phyloP scores from a whole-genome alignment of 495 filamentous ascomycete genomes.

The Hypoxylon crocopeplum region DNA sequence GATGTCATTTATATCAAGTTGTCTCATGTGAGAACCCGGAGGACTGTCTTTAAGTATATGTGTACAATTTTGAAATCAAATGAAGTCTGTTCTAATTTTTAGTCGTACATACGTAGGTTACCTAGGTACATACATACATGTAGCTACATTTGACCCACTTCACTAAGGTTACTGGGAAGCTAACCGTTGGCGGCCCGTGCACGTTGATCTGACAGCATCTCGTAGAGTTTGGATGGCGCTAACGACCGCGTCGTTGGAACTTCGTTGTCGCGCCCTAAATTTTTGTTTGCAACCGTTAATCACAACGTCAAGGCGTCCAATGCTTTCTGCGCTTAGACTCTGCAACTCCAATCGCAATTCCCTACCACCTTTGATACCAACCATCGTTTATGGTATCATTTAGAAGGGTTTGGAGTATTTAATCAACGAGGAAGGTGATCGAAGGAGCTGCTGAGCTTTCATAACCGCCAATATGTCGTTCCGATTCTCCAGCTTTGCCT shows the following conservation, averaged over 20 bases:
- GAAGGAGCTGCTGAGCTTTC: constrained; percentile 21
- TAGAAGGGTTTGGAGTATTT: constrained; percentile 21
- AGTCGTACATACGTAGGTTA: neutral
- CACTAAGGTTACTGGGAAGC: neutral
- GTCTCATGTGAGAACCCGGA: constrained; percentile 29
- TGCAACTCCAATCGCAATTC: no score
- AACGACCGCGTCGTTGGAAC: constrained; percentile 31
- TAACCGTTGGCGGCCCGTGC: constrained; percentile 5
- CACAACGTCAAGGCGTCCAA: no score
- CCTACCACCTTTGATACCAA: neutral
- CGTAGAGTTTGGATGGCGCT: constrained; percentile 21
- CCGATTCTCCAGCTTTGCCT: constrained; percentile 41
- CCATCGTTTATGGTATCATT: constrained; percentile 15
- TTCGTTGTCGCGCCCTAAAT: constrained; percentile 28
- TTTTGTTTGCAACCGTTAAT: constrained; percentile 12
- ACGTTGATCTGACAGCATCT: neutral
- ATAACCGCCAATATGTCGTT: constrained; percentile 39
- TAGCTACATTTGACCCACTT: neutral
- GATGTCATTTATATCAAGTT: constrained; percentile 29
- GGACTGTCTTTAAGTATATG: neutral
- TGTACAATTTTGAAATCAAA: neutral
- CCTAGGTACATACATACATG: neutral
- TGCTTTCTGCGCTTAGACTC: no score
- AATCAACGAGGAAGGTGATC: constrained; percentile 31
- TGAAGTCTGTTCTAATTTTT: no score